Evolutionary conservation across 345 rosid genomes (phyloP).

Genomic region (rapeseed (Brassica napus)): Da-Ae NC_063437.1:17041001-17041500

Average conservation of each 20-base stretch:
- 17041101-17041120: constrained; percentile 11
- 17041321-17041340: constrained; percentile 91
- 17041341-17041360: not conserved
- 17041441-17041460: constrained; percentile 73
- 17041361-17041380: constrained; percentile 2
- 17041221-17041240: not conserved
- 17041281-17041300: constrained; percentile 82
- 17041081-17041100: not conserved
- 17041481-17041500: constrained; percentile 17
- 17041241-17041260: constrained; percentile 13
- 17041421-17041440: constrained; percentile 77
- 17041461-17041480: constrained; percentile 7
- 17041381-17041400: not conserved
- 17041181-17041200: constrained; percentile 62
- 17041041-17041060: constrained; percentile 66
- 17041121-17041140: constrained; percentile 97
- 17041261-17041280: constrained; percentile 49
- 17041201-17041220: not conserved
- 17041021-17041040: constrained; percentile 84
- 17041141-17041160: constrained; percentile 93
- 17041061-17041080: not conserved
- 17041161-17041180: constrained; percentile 73
- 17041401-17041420: constrained; percentile 53
- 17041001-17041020: constrained; percentile 93
- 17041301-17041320: constrained; percentile 73